Conservation (phyloP, 2,329 filamentous ascomycete species). For the Colletotrichum euphorbiae region DNA sequence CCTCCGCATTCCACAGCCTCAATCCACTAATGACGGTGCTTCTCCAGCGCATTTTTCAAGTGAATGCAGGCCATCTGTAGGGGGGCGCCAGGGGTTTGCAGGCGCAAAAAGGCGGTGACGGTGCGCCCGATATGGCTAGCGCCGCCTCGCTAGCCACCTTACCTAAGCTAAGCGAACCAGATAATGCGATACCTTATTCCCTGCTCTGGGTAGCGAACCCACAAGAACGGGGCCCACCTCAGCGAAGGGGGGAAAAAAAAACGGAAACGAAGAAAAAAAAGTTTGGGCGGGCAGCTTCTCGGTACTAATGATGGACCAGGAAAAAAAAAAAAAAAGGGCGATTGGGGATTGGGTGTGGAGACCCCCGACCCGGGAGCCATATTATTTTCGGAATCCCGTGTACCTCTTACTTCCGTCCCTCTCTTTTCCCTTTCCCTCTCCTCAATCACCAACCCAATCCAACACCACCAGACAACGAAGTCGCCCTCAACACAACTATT, state of each 20-base stretch:
- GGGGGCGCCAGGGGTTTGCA: slow-evolving; percentile 13
- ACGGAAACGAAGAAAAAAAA: slow-evolving; percentile 29
- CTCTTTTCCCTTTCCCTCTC: slow-evolving; percentile 48
- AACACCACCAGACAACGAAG: slow-evolving; percentile 71
- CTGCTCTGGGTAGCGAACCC: slow-evolving; percentile 2
- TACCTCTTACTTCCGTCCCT: slow-evolving; percentile 42
- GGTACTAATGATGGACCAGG: slow-evolving; percentile 43
- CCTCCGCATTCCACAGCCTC: slow-evolving; percentile 18
- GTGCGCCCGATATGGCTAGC: slow-evolving; percentile 23
- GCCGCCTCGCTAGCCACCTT: slow-evolving; percentile 14
- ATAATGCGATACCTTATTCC: slow-evolving; percentile 25
- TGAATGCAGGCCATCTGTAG: slow-evolving; percentile 25
- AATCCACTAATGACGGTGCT: slow-evolving; percentile 29
- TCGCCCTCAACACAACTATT: slow-evolving; percentile 56
- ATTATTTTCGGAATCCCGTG: slow-evolving; percentile 40
- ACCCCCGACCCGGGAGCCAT: slow-evolving; percentile 24
- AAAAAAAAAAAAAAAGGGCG: slow-evolving; percentile 43
- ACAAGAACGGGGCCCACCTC: slow-evolving; percentile 1
- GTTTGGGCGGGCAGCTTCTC: no score
- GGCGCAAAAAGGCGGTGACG: slow-evolving; percentile 39
- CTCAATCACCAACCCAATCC: slow-evolving; percentile 49
- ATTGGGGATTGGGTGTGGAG: slow-evolving; percentile 37
- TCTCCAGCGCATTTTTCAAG: slow-evolving; percentile 32
- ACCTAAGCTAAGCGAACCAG: slow-evolving; percentile 21
- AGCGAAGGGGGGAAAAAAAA: slow-evolving; percentile 41